These are phyloP conservation scores for Brassica rapa DNA, from an alignment of 345 rosid genomes.

Conservation along the genomic window DNA sequence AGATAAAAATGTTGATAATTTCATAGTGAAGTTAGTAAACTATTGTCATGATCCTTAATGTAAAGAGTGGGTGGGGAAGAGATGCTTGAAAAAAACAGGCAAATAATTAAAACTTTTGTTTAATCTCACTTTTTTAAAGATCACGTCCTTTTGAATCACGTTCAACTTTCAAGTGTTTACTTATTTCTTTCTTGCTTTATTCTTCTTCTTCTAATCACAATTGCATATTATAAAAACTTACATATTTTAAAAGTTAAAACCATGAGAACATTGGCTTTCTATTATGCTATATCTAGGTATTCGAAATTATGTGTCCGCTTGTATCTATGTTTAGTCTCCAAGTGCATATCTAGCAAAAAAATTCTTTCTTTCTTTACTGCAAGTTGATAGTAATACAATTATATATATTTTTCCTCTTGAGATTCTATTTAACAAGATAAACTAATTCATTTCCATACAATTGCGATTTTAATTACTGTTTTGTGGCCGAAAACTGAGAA, in stretches of 20 bases:
- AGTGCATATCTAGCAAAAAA: slow-evolving; percentile 39
- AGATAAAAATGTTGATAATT: not conserved
- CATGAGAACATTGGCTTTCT: not conserved
- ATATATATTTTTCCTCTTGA: not conserved
- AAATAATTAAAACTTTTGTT: slow-evolving; percentile 30
- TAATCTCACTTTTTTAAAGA: slow-evolving; percentile 20
- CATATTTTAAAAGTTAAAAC: not conserved
- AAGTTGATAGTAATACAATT: slow-evolving; percentile 13
- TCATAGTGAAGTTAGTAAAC: slow-evolving; percentile 27
- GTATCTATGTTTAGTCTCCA: slow-evolving; percentile 27
- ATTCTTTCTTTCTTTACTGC: slow-evolving; percentile 2
- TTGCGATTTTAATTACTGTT: not conserved
- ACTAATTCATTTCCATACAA: slow-evolving; percentile 17
- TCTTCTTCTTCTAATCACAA: not conserved
- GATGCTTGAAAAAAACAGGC: slow-evolving; percentile 32
- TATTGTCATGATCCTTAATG: slow-evolving; percentile 26
- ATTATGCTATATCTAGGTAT: slow-evolving; percentile 13
- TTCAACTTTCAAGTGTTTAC: not conserved
- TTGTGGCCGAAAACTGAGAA: not conserved
- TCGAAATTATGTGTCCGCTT: not conserved
- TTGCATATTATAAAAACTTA: not conserved
- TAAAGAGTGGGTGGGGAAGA: slow-evolving; percentile 27
- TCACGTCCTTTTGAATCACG: slow-evolving; percentile 23
- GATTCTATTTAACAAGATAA: slow-evolving; percentile 12
- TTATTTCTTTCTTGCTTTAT: not conserved